A percentile compares a stretch with the other conserved stretches of the same genome.
Conservation (phyloP, 495 filamentous ascomycete genomes). For the Parathielavia hyrcaniae region DNA sequence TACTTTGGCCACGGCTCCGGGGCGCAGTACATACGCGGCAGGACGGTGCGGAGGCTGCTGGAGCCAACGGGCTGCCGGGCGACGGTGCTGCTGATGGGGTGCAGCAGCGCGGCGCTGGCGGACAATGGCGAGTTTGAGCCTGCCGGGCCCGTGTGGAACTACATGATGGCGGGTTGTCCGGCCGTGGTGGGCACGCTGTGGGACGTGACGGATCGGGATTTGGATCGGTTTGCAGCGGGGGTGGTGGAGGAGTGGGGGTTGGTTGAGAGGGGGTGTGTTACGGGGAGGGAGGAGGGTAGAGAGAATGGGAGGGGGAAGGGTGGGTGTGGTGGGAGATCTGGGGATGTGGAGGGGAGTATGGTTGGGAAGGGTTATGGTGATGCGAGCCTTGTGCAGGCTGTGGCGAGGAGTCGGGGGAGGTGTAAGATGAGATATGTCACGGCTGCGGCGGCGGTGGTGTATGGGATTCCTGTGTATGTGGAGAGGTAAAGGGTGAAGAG, state of each 20-base stretch:
- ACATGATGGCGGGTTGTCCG: conserved; percentile 76
- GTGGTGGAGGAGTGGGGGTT: conserved; percentile 84
- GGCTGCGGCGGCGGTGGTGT: conserved; percentile 85
- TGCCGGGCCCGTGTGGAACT: conserved; percentile 81
- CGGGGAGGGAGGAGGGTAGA: conserved; percentile 27
- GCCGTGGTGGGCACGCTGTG: conserved; percentile 86
- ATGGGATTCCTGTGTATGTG: conserved; percentile 89
- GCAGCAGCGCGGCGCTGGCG: conserved; percentile 67
- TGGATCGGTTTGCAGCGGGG: conserved; percentile 77
- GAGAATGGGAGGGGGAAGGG: conserved; percentile 23
- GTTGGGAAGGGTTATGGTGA: conserved; percentile 10
- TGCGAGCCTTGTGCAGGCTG: conserved; percentile 65
- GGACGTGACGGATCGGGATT: conserved; percentile 97
- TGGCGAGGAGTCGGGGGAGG: conserved; percentile 60
- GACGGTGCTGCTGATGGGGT: conserved; percentile 87
- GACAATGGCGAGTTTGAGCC: conserved; percentile 85
- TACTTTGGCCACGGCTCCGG: conserved; percentile 97
- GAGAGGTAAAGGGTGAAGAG: conserved; percentile 16
- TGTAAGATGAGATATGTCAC: conserved; percentile 88
- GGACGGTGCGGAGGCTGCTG: conserved; percentile 70
- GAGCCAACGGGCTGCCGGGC: conserved; percentile 51
- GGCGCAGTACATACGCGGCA: conserved; percentile 82
- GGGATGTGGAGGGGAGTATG: too few relatives aligned
- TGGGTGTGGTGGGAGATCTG: conserved; percentile 9
- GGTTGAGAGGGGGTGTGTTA: conserved; percentile 38